Evolutionary conservation across 2,329 filamentous ascomycete species (phyloP).

Genomic region (Helminthosporium solani): DNA sequence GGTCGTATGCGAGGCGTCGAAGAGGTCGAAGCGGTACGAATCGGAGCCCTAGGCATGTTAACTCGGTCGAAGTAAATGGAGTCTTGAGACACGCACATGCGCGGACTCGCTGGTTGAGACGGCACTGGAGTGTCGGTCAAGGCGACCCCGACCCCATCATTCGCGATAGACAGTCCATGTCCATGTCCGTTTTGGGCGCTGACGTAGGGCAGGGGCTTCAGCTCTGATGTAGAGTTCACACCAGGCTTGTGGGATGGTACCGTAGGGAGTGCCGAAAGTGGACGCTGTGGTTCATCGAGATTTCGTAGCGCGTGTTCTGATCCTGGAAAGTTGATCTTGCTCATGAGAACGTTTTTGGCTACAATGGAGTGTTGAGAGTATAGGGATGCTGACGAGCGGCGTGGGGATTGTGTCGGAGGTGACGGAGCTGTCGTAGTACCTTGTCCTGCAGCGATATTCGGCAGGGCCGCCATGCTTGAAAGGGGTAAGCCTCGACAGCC

Average conservation of each 20-base stretch:
- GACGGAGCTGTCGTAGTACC: not conserved
- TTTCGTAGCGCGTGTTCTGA: conserved; percentile 18
- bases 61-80: conserved; percentile 12
- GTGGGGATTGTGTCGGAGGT: not conserved
- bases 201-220: conserved; percentile 31
- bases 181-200: conserved; percentile 10
- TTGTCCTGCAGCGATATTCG: conserved; percentile 8
- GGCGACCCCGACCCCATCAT: conserved; percentile 53
- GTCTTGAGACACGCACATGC: conserved; percentile 53
- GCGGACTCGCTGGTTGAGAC: conserved; percentile 62
- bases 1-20: conserved; percentile 82
- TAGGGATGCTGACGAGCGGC: conserved; percentile 22
- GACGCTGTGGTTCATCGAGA: conserved; percentile 17
- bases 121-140: conserved; percentile 64
- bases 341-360: conserved; percentile 55
- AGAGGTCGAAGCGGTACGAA: conserved; percentile 71
- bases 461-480: conserved; percentile 9
- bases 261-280: conserved; percentile 21
- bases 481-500: not conserved
- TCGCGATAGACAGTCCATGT: conserved; percentile 18
- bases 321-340: conserved; percentile 35
- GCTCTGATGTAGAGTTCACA: conserved; percentile 22
- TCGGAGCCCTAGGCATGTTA: conserved; percentile 57
- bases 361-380: conserved; percentile 49
- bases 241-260: conserved; percentile 20